Evolutionary conservation across 225 moss, liverwort and hornwort genomes (phyloP), one percentile per base, ranked within the genome.

Genomic region (Physcomitrellopsis africana): DNA sequence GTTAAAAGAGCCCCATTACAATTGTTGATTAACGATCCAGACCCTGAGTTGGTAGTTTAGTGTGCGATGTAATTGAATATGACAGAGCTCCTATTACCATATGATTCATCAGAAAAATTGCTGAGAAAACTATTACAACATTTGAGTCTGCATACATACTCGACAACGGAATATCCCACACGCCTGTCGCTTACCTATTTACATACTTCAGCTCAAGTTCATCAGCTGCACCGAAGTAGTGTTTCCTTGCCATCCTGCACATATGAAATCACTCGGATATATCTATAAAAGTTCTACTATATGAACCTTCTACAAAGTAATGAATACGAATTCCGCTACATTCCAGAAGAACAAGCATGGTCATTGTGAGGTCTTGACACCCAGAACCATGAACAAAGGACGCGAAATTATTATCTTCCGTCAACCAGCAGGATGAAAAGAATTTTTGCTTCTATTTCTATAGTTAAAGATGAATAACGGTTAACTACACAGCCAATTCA

Each of bases 141-240:
- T 4, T 15, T 11, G 11, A 24, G 24, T 0, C 14, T 32, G 8
- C 26, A 60, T 1, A 9, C 7, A 23, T 3, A 1, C 32, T 37
- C 32, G 32, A 27, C 17, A 18, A 5, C 26, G 51, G 26, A 65
- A 45, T 16, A 19, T 2, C 20, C 32, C 23, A n/a, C 26, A n/a
- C 1, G 7, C 5, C 61, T 37, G 69, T 61, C 24, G 69, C 73
- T 51, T 59, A 93, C 91, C 93, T 87, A 73, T 86, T 93, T 51
- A 93, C 91, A 75, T 93, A 93, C 64, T 93, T 93, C 86, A 96
- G 60, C 73, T 96, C 95, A 61, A 93, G 85, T 76, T 92, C 94
- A 76, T 95, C 94, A 37, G 94, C 92, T 68, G 83, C 91, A 78
- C 94, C 94, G 74, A 95, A 95, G 26, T 81, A 92, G 52, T 86